Conservation (phyloP, 257 asterid genomes). For the Gentiana straminea region DNA sequence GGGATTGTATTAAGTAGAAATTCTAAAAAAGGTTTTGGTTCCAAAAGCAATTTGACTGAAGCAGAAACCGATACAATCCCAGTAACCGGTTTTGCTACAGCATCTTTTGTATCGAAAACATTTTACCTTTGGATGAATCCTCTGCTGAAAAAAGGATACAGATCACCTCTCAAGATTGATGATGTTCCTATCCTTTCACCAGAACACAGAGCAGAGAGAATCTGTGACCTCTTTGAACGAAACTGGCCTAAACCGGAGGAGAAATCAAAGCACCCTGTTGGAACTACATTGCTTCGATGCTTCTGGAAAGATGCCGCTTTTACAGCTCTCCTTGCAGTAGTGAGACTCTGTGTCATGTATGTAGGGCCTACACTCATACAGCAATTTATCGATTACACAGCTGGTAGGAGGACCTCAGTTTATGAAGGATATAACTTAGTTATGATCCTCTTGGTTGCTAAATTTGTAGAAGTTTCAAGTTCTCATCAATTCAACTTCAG, state of each 20-base stretch:
- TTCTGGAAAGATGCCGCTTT: conserved; percentile 61
- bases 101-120: conserved; percentile 55
- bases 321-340: conserved; percentile 32
- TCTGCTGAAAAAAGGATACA: conserved; percentile 10
- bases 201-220: no score
- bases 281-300: conserved; percentile 23
- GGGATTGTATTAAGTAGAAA: conserved; percentile 28
- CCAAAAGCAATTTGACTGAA: conserved; percentile 11
- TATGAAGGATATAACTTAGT: no score
- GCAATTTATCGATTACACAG: no score
- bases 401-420: no score
- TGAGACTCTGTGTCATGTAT: conserved; percentile 29
- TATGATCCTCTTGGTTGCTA: no score
- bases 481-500: conserved; percentile 85
- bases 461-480: conserved; percentile 46
- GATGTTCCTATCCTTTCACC: no score
- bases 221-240: conserved; percentile 24
- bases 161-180: no score
- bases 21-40: conserved; percentile 5
- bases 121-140: conserved; percentile 96
- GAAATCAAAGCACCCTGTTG: conserved; percentile 61
- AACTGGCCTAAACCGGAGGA: conserved; percentile 86
- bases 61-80: conserved; percentile 24
- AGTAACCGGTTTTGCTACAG: conserved; percentile 61
- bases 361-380: no score